Conservation (phyloP, 352 stramenopile species). For the Phytophthora lateralis region DNA sequence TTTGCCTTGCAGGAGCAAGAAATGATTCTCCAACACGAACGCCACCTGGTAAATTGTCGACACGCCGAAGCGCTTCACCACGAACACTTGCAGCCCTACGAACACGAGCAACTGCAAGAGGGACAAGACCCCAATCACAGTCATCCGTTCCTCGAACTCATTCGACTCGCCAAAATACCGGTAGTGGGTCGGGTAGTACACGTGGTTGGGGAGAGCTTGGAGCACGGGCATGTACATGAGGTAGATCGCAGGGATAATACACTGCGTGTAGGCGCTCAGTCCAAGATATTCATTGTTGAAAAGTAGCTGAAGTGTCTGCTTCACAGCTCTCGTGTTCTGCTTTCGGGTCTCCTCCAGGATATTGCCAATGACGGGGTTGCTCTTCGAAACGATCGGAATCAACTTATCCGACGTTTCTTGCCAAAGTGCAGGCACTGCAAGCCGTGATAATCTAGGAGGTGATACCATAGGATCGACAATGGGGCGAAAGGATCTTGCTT, state of each 20-base stretch:
- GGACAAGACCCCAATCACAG: slow-evolving; percentile 22
- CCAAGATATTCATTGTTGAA: slow-evolving; percentile 50
- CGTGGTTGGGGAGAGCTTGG: slow-evolving; percentile 26
- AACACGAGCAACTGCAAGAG: slow-evolving; percentile 22
- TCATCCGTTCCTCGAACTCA: slow-evolving; percentile 30
- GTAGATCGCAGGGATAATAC: slow-evolving; percentile 41
- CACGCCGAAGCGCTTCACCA: slow-evolving; percentile 30
- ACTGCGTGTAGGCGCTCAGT: slow-evolving; percentile 38
- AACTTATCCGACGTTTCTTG: slow-evolving; percentile 31
- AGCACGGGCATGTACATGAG: slow-evolving; percentile 35
- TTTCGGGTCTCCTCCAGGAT: slow-evolving; percentile 25
- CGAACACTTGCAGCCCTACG: slow-evolving; percentile 26
- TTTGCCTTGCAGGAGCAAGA: slow-evolving; percentile 38
- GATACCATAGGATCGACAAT: background rate
- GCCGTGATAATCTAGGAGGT: background rate
- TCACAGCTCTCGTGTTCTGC: slow-evolving; percentile 34
- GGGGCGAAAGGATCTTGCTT: background rate
- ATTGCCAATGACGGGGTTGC: slow-evolving; percentile 11
- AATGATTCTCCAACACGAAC: slow-evolving; percentile 56
- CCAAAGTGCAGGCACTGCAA: slow-evolving; percentile 5
- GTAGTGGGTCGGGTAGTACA: slow-evolving; percentile 36
- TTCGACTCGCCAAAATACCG: slow-evolving; percentile 17
- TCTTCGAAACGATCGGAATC: slow-evolving; percentile 14
- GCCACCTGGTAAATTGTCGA: slow-evolving; percentile 47
- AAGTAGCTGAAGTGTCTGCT: slow-evolving; percentile 42